phyloP scores from a whole-genome alignment of 495 filamentous ascomycete genomes.

The Hypoxylon rickii region DNA sequence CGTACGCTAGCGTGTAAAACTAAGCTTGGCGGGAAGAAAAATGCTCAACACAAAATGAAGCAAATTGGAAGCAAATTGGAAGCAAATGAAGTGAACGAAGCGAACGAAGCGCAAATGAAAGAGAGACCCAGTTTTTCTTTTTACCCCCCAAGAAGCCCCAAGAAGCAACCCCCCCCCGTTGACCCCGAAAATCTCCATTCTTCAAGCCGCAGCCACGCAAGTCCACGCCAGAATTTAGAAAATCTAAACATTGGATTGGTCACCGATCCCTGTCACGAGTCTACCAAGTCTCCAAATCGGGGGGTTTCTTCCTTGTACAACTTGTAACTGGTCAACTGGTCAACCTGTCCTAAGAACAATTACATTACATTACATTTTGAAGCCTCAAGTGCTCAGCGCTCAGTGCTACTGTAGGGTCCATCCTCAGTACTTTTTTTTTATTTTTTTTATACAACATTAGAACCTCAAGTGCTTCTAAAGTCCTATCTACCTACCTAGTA shows the following conservation, averaged over 20 bases:
- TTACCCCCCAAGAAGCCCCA: too few species aligned
- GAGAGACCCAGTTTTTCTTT: too few species aligned
- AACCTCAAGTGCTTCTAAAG: too few species aligned
- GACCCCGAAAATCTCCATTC: constrained; percentile 24
- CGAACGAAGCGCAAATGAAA: too few species aligned
- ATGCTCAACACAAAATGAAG: constrained; percentile 19
- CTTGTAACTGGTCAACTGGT: neutral
- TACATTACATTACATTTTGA: neutral
- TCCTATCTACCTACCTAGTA: too few species aligned
- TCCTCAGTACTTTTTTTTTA: too few species aligned
- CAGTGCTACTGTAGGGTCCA: too few species aligned
- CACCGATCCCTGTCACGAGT: constrained; percentile 1
- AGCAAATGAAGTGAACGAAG: too few species aligned
- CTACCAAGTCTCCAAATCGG: neutral
- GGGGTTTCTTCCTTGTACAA: neutral
- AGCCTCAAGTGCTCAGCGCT: neutral
- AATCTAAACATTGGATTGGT: neutral
- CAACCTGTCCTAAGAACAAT: constrained; percentile 10
- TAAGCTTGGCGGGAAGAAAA: neutral
- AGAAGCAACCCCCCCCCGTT: constrained; percentile 10
- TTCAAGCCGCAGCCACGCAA: constrained; percentile 19
- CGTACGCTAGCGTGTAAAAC: constrained; percentile 1
- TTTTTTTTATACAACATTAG: too few species aligned
- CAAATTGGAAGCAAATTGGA: too few species aligned
- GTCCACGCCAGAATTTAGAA: constrained; percentile 9